Base-by-base conservation (phyloP, 495 filamentous ascomycete genomes). In the Penicillium ucsense region DNA sequence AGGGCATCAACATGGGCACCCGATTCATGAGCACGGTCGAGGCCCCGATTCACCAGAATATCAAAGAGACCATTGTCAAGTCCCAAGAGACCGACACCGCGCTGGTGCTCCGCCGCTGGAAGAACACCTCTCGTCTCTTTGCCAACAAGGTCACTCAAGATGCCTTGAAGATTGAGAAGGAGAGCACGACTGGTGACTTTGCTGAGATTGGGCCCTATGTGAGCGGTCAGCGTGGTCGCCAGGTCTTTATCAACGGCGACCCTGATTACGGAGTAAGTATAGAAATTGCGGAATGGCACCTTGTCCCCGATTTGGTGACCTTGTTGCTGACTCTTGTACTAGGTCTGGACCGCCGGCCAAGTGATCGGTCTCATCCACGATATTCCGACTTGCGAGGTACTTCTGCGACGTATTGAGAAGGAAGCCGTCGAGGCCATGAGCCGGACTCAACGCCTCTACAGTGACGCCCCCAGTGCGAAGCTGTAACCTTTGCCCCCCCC, bases 1-100 rank as follows among this genome's bases (percentile, higher is more conserved):
- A 91, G 64, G 92, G 92, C 48, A 86, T 96, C 63, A 98, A 98
- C 67, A 76, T 94, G 89, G 89, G 88, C 38, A 96, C 89, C 6
- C 75, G 89, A 27, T 95, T 96, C 68, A 89, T 95, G 82, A 88
- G 84, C 68, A 96, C 90, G 5, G 78, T 90, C 8, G 90, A 96
- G 63, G 82, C 86, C 38, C 92, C 92, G 1, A 89, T 98, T 46
- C 92, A 98, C 69, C 64, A 82, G 38, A 94, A 94, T 45, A 84
- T 98, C 65, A 98, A 98, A 74, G 75, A 89, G 64, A 76, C 86
- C 54, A 98, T 96, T 60, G 89, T 96, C 34, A 76, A 81, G 43
- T 86, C 91, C 3, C 74, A 86, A 50, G 92, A 98, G 74, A 88
- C 82, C 27, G 89, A 97, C 65, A 98, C 92, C 0, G 81, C 88